Evolutionary conservation across 2,329 filamentous ascomycete genomes (phyloP).

Genomic region (Phoma herbarum): DNA sequence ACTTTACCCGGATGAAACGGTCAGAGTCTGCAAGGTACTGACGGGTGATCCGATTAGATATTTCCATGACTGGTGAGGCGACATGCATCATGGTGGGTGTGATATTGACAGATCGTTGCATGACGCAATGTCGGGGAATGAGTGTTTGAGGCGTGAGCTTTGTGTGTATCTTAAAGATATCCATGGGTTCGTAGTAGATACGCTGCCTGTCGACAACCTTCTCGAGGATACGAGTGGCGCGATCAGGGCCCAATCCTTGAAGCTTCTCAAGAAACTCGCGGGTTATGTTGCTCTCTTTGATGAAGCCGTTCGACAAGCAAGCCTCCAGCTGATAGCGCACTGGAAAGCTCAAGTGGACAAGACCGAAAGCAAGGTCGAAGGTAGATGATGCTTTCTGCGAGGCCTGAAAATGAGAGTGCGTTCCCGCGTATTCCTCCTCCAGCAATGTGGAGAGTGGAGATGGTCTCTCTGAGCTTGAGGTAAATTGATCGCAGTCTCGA

Average conservation of each 20-base stretch:
- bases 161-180: constrained; percentile 68
- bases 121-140: constrained; percentile 76
- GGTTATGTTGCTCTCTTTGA: constrained; percentile 79
- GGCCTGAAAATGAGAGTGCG: constrained; percentile 33
- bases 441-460: constrained; percentile 39
- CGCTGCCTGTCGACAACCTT: constrained; percentile 72
- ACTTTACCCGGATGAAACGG: constrained; percentile 87
- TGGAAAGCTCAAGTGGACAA: constrained; percentile 61
- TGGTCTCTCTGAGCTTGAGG: constrained; percentile 34
- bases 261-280: constrained; percentile 73
- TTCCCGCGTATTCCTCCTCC: constrained; percentile 41
- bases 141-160: constrained; percentile 45
- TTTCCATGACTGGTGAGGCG: constrained; percentile 79
- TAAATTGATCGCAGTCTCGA: constrained; percentile 55
- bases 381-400: constrained; percentile 23
- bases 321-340: constrained; percentile 92
- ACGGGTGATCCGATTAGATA: constrained; percentile 86
- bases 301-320: constrained; percentile 80
- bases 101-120: constrained; percentile 78
- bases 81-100: constrained; percentile 87
- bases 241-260: constrained; percentile 57
- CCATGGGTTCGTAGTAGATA: constrained; percentile 73
- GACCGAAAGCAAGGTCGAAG: constrained; percentile 43
- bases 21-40: constrained; percentile 74
- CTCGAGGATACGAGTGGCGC: constrained; percentile 75